A percentile compares a stretch with the other conserved stretches of the same genome.
These are phyloP conservation scores for Coelastrella sp. DNA, from an alignment of 139 green algal genomes.

Conservation along the genomic window DNA sequence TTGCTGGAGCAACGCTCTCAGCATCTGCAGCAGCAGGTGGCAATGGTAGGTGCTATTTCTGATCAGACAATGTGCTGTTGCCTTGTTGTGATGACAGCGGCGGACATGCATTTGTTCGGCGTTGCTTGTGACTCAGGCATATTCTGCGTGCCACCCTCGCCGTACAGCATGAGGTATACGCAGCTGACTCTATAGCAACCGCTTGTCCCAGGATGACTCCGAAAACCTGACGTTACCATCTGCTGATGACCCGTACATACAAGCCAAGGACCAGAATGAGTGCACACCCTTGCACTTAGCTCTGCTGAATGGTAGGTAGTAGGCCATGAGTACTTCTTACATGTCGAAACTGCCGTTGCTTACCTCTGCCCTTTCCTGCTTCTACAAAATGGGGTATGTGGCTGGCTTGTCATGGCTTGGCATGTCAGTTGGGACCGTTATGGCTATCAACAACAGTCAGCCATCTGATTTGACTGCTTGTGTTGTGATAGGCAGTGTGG, in stretches of 20 bases:
- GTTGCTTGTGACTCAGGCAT: too few species aligned
- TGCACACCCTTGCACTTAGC: conserved; percentile 88
- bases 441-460: too few species aligned
- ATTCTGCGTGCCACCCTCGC: too few species aligned
- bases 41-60: background rate
- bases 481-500: conserved; percentile 61
- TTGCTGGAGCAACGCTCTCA: conserved; percentile 55
- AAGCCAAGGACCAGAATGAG: conserved; percentile 64
- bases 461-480: background rate
- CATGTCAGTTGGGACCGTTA: too few species aligned
- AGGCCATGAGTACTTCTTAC: too few species aligned
- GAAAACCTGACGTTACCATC: background rate
- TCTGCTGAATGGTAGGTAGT: conserved; percentile 76
- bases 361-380: too few species aligned
- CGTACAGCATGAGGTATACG: background rate
- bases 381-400: too few species aligned
- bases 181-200: background rate
- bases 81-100: too few species aligned
- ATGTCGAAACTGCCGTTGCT: too few species aligned
- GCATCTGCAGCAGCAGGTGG: conserved; percentile 20
- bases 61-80: too few species aligned
- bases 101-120: too few species aligned
- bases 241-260: conserved; percentile 49
- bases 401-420: too few species aligned
- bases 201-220: background rate